Evolutionary conservation across 1,139 yeast species (phyloP), one percentile per base, ranked within the genome.

Genomic region (Blastobotrys buckinghamii): DNA sequence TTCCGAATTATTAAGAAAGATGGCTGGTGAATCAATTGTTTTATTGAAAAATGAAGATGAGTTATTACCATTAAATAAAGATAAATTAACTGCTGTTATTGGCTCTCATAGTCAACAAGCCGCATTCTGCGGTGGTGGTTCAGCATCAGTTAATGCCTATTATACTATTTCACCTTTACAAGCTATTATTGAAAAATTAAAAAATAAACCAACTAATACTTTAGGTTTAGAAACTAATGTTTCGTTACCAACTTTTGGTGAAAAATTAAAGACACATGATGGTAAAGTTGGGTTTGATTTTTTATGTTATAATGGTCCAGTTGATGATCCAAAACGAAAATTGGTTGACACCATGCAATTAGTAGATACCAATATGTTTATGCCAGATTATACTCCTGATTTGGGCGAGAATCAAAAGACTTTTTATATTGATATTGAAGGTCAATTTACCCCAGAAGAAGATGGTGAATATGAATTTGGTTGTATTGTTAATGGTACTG

Each of bases 381-480:
- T 79, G 60, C 70, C 74, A 35, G 84, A 79, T 58, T 79, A 76
- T 63, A 60, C 60, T 10, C 65, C 67, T 41, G 64, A 67, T 55
- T 54, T 65, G 53, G 48, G 67, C 34, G 51, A 54, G 10, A 35
- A 15, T 13, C 59, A 64, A 42, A 57, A 60, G 27, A 48, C 63
- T 33, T 72, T 66, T 59, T 79, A 71, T 55, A 69, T 69, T 45
- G 79, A 75, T 48, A 59, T 78, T 48, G 76, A 74, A 62, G 75
- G 79, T 47, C 60, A 64, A 30, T 75, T 69, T 53, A 63, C 58
- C 2, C 76, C 82, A 8, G 77, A 74, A 47, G 73, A 68, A 46
- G 59, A 73, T 46, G 81, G 76, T 19, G 72, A 65, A 13, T 79
- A 77, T 57, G 73, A 70, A 47, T 73, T 81, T 59, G 82, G 82